These are phyloP conservation scores for Aquilaria yunnanensis DNA, from an alignment of 345 rosid species.

Conservation along the genomic window DNA sequence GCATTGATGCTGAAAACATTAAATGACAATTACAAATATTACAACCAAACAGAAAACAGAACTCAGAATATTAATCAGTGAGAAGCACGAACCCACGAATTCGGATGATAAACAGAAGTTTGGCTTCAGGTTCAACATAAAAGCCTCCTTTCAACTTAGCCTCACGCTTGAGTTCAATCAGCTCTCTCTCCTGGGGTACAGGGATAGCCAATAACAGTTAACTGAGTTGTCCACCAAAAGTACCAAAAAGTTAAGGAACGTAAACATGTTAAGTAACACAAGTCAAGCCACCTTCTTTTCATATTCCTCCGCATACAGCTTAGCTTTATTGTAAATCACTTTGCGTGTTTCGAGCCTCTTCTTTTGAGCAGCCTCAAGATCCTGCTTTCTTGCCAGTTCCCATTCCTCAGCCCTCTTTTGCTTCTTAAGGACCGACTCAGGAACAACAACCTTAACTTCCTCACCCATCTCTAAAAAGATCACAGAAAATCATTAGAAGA, in stretches of 20 bases:
- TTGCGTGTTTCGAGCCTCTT: slow-evolving; percentile 41
- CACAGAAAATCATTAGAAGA: background rate
- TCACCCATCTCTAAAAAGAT: slow-evolving; percentile 33
- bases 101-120: slow-evolving; percentile 58
- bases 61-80: background rate
- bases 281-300: slow-evolving; percentile 29
- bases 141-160: slow-evolving; percentile 73
- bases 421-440: slow-evolving; percentile 72
- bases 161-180: slow-evolving; percentile 57
- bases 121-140: slow-evolving; percentile 70
- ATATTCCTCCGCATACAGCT: slow-evolving; percentile 48
- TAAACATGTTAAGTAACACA: background rate
- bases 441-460: slow-evolving; percentile 40
- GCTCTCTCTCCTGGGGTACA: slow-evolving; percentile 36
- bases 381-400: slow-evolving; percentile 46
- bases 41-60: background rate
- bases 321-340: slow-evolving; percentile 43
- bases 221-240: background rate
- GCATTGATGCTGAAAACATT: slow-evolving; percentile 60
- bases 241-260: background rate
- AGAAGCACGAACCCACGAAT: slow-evolving; percentile 51
- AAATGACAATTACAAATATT: background rate
- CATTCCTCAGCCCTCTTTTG: slow-evolving; percentile 60
- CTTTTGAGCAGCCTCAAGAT: slow-evolving; percentile 31
- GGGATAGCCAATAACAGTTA: background rate